Conservation (phyloP, 257 asterid species). For the Thymus quinquecostatus region DNA sequence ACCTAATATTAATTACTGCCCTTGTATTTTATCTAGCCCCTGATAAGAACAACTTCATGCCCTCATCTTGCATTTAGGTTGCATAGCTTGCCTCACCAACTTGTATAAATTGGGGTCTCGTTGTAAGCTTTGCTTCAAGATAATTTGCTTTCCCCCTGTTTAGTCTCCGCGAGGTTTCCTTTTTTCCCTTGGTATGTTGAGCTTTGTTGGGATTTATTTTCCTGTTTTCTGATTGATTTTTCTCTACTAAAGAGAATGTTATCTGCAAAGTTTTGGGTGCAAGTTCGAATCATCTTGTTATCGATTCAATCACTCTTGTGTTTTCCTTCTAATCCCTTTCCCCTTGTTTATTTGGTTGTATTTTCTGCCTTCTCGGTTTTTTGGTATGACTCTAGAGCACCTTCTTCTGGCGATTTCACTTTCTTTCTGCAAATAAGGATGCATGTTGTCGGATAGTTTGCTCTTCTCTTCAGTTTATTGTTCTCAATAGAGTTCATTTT, state of each 20-base stretch:
- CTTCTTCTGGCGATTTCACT: slow-evolving; percentile 2
- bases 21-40: slow-evolving; percentile 27
- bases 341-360: neutral
- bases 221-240: slow-evolving; percentile 3
- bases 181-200: neutral
- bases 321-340: neutral
- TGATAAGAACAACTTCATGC: slow-evolving; percentile 42
- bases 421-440: slow-evolving; percentile 2
- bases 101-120: slow-evolving; percentile 37
- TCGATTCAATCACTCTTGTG: neutral
- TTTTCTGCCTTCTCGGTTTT: neutral
- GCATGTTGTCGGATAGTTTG: too few relatives aligned
- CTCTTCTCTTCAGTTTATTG: neutral
- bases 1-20: slow-evolving; percentile 37
- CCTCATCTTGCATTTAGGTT: slow-evolving; percentile 26
- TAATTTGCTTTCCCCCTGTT: neutral
- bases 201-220: slow-evolving; percentile 1
- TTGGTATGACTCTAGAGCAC: slow-evolving; percentile 3
- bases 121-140: slow-evolving; percentile 24
- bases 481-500: neutral
- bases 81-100: slow-evolving; percentile 21
- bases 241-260: slow-evolving; percentile 24
- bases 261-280: slow-evolving; percentile 16
- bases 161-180: slow-evolving; percentile 31
- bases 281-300: slow-evolving; percentile 13